These are phyloP conservation scores for Plasmodium gonderi DNA, from an alignment of 169 alveolate species.

Conservation along the genomic window DNA sequence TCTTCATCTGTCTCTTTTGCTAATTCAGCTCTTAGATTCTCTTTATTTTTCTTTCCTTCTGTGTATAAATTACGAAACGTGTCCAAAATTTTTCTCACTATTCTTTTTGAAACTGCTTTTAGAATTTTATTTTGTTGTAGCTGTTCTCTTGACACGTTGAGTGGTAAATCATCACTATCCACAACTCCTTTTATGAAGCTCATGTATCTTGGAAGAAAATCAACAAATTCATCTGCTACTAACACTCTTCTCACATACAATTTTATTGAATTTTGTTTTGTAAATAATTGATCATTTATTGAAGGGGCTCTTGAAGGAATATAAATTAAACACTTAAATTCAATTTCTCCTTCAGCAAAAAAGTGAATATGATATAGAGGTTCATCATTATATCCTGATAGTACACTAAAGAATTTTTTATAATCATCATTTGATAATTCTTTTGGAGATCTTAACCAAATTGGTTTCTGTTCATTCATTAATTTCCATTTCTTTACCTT, in stretches of 20 bases:
- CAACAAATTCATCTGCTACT: conserved; percentile 95
- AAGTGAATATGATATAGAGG: conserved; percentile 98
- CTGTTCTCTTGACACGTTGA: conserved; percentile 95
- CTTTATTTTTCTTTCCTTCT: conserved; percentile 89
- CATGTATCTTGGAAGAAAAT: conserved; percentile 94
- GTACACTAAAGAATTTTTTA: conserved; percentile 94
- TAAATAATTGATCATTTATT: conserved; percentile 94
- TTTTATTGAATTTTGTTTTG: conserved; percentile 89
- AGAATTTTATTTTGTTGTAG: conserved; percentile 94
- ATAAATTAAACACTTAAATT: conserved; percentile 96
- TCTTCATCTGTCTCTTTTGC: conserved; percentile 88
- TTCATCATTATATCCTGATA: conserved; percentile 95
- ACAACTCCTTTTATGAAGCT: conserved; percentile 95
- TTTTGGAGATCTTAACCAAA: conserved; percentile 97
- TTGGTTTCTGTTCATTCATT: conserved; percentile 97
- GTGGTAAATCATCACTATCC: conserved; percentile 96
- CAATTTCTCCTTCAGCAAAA: conserved; percentile 99
- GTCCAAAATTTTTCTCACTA: conserved; percentile 96
- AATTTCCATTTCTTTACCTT: conserved; percentile 87
- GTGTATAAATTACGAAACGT: conserved; percentile 93
- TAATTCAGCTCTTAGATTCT: conserved; percentile 83
- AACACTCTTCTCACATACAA: conserved; percentile 94
- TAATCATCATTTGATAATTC: conserved; percentile 98
- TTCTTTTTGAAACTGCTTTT: conserved; percentile 95
- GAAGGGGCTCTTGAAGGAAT: conserved; percentile 95